Evolutionary conservation across 2,329 filamentous ascomycete species (phyloP).

Genomic region (Xylariaceae sp.): DNA sequence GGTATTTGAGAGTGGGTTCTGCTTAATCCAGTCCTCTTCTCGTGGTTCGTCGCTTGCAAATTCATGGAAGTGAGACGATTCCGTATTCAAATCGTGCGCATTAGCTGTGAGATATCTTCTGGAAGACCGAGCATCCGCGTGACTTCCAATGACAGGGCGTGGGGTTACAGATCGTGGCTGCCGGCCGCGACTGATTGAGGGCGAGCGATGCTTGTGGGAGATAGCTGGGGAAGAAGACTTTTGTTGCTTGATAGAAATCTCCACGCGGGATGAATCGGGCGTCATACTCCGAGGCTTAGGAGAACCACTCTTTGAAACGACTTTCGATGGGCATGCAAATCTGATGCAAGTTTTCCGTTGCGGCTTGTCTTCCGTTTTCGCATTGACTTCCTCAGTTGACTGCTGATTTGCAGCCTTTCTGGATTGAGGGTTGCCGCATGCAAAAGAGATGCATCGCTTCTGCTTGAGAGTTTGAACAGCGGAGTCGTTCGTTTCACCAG

Average conservation of each 20-base stretch:
- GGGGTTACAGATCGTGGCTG: slow-evolving; percentile 28
- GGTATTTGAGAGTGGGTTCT: slow-evolving; percentile 59
- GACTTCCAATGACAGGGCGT: slow-evolving; percentile 37
- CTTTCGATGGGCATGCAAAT: slow-evolving; percentile 65
- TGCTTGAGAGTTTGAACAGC: slow-evolving; percentile 63
- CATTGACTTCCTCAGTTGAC: slow-evolving; percentile 29
- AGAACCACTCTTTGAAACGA: no score
- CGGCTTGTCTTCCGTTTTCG: slow-evolving; percentile 35
- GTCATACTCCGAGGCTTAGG: slow-evolving; percentile 34
- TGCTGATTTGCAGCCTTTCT: slow-evolving; percentile 40
- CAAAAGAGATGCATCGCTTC: slow-evolving; percentile 90
- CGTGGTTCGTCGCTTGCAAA: slow-evolving; percentile 80
- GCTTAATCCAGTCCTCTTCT: slow-evolving; percentile 85
- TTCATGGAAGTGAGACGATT: slow-evolving; percentile 74
- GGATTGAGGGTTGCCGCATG: slow-evolving; percentile 64
- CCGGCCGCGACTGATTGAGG: slow-evolving; percentile 25
- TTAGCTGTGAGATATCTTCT: slow-evolving; percentile 50
- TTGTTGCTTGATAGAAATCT: slow-evolving; percentile 13
- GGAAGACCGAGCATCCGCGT: slow-evolving; percentile 34
- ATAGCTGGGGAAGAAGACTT: slow-evolving; percentile 21
- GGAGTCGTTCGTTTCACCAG: slow-evolving; percentile 45
- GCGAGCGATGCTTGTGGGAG: slow-evolving; percentile 28
- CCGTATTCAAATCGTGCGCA: slow-evolving; percentile 47
- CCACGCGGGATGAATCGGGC: slow-evolving; percentile 36
- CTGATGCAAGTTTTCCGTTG: slow-evolving; percentile 64